Base-by-base conservation (phyloP, 169 alveolate species). In the Babesia sp. region DNA sequence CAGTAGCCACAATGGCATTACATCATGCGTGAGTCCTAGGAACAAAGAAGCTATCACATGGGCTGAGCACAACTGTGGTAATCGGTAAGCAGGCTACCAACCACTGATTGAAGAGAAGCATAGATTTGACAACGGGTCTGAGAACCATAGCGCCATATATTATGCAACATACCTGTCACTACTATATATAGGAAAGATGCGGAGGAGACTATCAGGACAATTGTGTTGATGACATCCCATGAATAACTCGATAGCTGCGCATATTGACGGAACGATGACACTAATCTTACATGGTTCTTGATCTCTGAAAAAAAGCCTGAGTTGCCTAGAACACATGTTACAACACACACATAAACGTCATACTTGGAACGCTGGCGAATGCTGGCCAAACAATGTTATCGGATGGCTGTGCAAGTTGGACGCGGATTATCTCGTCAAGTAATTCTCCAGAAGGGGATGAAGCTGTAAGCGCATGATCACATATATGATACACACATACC, bases 1-100 rank as follows among this genome's bases (percentile, higher is more conserved):
- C 20, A 67, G 76, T 59, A 48, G 51, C 85, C 85, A 75, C 12
- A 75, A 61, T 22, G 85, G 85, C 3, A 75, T 18, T 20, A 75
- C 28, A 42, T 75, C 85, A 64, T 75, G 85, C 0, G 75, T 59
- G 37, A 75, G 85, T 6, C 85, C 78, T 22, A 75, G 45, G 39
- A 63, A 58, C 22, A 75, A 22, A 46, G 77, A 63, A 12, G 69
- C 55, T 11, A 66, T 36, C 22, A 75, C 71, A 60, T 63, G 70
- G 24, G 59, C 79, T 69, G 57, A 31, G 31, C 0, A 48, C 22
- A n/a, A 37, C 22, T 36, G 20, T 1, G 2, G 9, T 7, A 2
- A 28, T 11, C 16, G 4, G 34, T 3, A 31, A n/a, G n/a, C 53
- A 16, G 22, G 16, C n/a, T n/a, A 53, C 69, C n/a, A 22, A 60